These are phyloP conservation scores for Mycena pura DNA, from an alignment of 768 basidiomycete species.

Conservation along the genomic window DNA sequence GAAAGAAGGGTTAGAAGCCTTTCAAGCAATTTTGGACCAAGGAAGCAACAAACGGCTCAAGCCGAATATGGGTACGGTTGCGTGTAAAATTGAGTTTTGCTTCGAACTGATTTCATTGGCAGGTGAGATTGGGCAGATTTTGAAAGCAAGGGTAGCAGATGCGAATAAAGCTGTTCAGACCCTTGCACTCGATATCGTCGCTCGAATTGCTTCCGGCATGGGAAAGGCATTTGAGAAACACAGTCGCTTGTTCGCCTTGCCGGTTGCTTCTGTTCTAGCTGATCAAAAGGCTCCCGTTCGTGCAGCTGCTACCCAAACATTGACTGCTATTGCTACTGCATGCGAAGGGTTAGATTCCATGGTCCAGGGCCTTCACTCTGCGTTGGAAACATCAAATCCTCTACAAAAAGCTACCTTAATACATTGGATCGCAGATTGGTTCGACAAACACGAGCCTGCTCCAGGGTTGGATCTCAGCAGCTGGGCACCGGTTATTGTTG, in stretches of 20 bases:
- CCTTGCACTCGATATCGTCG: slow-evolving; percentile 88
- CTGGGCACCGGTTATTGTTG: slow-evolving; percentile 70
- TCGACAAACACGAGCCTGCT: slow-evolving; percentile 66
- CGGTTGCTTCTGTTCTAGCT: slow-evolving; percentile 84
- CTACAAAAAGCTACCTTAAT: slow-evolving; percentile 81
- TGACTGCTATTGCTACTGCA: slow-evolving; percentile 84
- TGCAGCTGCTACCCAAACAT: slow-evolving; percentile 73
- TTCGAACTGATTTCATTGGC: slow-evolving; percentile 10
- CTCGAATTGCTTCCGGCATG: slow-evolving; percentile 92
- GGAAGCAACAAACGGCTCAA: slow-evolving; percentile 93
- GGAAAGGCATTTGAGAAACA: slow-evolving; percentile 95
- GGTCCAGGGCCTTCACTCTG: slow-evolving; percentile 77
- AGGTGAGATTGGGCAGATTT: slow-evolving; percentile 90
- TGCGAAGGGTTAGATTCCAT: slow-evolving; percentile 87
- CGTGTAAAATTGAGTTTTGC: neutral
- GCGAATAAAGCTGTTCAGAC: slow-evolving; percentile 94
- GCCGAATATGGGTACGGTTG: slow-evolving; percentile 75
- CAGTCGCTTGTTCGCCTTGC: slow-evolving; percentile 72
- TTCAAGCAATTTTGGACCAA: slow-evolving; percentile 87
- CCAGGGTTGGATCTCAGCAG: slow-evolving; percentile 69
- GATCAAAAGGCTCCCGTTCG: slow-evolving; percentile 94
- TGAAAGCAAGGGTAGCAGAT: slow-evolving; percentile 89
- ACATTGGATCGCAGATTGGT: slow-evolving; percentile 82
- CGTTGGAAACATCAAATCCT: slow-evolving; percentile 87
- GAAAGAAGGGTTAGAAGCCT: slow-evolving; percentile 90